Conservation (phyloP, 2,329 filamentous ascomycete species). For the Pochonia chlamydosporia region DNA sequence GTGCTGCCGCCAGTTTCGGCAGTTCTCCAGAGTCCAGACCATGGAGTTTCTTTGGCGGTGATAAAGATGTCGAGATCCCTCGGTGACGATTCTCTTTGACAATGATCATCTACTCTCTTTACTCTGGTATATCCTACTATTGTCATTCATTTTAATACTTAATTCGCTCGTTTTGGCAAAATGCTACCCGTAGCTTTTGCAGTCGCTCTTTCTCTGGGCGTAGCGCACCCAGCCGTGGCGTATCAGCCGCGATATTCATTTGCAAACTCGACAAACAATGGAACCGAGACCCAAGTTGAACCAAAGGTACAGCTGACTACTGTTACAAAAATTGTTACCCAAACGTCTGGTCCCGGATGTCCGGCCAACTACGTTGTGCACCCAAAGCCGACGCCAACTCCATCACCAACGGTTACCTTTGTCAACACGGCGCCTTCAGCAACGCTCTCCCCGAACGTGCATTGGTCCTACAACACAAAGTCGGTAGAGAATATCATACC, state of each 20-base stretch:
- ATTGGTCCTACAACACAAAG: constrained; percentile 20
- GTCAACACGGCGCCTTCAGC: constrained; percentile 1
- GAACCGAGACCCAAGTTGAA: neutral
- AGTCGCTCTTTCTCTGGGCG: constrained; percentile 5
- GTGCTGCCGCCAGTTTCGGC: neutral
- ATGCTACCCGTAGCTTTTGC: neutral
- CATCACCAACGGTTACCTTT: constrained; percentile 3
- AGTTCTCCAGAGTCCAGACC: no score
- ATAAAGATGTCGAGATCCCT: neutral
- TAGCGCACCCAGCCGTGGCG: neutral
- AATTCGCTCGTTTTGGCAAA: neutral
- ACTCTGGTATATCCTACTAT: neutral
- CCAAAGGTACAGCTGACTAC: neutral
- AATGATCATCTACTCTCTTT: neutral
- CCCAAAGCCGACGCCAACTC: neutral
- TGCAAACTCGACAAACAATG: neutral
- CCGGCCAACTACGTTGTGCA: neutral
- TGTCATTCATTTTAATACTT: neutral
- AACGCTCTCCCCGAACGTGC: constrained; percentile 11
- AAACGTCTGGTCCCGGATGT: neutral
- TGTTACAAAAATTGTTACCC: neutral
- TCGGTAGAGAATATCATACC: constrained; percentile 17
- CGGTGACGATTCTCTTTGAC: no score
- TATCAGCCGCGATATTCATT: neutral
- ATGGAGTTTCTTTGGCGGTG: no score